A percentile compares a stretch with the other conserved stretches of the same genome.
These are phyloP conservation scores for Paxillus involutus DNA, from an alignment of 768 basidiomycete species.

Conservation along the genomic window DNA sequence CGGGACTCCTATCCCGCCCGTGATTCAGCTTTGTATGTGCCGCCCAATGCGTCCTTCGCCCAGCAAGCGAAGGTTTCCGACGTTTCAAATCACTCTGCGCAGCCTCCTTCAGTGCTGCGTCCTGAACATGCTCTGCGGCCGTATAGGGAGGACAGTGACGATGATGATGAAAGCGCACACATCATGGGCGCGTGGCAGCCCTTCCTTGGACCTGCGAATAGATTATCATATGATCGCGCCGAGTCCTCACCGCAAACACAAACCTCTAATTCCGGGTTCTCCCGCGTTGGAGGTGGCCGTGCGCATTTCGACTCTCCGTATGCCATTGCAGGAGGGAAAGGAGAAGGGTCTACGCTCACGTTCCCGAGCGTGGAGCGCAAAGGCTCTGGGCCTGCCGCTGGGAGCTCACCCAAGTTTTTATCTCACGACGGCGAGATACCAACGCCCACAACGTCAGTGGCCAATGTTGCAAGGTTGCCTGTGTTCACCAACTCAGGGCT, in stretches of 20 bases:
- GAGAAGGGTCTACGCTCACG: slow-evolving; percentile 55
- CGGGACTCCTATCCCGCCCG: slow-evolving; percentile 26
- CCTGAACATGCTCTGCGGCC: slow-evolving; percentile 79
- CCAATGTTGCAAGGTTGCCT: slow-evolving; percentile 45
- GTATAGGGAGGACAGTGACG: slow-evolving; percentile 77
- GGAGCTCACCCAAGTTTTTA: slow-evolving; percentile 20
- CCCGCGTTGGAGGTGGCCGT: slow-evolving; percentile 83
- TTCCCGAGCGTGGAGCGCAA: slow-evolving; percentile 63
- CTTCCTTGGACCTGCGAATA: slow-evolving; percentile 46
- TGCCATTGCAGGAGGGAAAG: slow-evolving; percentile 53
- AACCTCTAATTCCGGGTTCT: slow-evolving; percentile 62
- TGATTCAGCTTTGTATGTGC: slow-evolving; percentile 52
- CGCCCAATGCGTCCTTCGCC: slow-evolving; percentile 37
- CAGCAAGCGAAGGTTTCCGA: slow-evolving; percentile 26
- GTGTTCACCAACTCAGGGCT: slow-evolving; percentile 32
- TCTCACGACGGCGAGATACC: slow-evolving; percentile 42
- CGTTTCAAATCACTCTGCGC: slow-evolving; percentile 42
- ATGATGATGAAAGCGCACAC: slow-evolving; percentile 63
- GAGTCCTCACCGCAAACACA: slow-evolving; percentile 29
- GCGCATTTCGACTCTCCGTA: slow-evolving; percentile 87
- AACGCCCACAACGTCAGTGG: slow-evolving; percentile 50
- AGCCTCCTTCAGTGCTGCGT: slow-evolving; percentile 69
- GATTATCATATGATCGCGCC: slow-evolving; percentile 23
- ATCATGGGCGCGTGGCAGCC: slow-evolving; percentile 97
- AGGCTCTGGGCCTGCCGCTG: slow-evolving; percentile 22